Conservation (phyloP, 2,329 filamentous ascomycete species). For the Aspergillus felis region DNA sequence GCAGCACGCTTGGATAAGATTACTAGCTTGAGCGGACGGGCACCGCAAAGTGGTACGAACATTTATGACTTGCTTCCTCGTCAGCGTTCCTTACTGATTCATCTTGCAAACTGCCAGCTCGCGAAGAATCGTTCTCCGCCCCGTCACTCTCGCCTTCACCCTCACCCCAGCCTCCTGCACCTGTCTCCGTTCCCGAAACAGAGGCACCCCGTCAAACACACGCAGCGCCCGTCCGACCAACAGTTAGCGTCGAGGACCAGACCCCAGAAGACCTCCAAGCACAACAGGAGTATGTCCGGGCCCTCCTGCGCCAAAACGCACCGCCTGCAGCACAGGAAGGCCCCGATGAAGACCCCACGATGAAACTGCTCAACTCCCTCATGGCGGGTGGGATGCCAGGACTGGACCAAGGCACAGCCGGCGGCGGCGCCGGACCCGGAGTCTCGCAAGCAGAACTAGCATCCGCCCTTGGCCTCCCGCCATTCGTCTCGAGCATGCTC, state of each 20-base stretch:
- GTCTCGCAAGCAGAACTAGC: conserved; percentile 28
- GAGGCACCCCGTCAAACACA: conserved; percentile 11
- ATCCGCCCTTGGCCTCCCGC: conserved; percentile 42
- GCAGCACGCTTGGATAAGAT: conserved; percentile 60
- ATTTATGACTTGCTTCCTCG: neutral
- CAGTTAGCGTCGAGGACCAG: conserved; percentile 17
- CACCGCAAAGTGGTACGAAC: conserved; percentile 36
- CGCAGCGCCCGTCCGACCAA: conserved; percentile 9
- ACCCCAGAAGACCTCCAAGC: conserved; percentile 32
- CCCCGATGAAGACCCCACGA: conserved; percentile 30
- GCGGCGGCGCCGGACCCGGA: neutral
- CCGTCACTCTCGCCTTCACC: conserved; percentile 26
- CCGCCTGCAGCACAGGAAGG: conserved; percentile 20
- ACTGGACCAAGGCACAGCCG: conserved; percentile 17
- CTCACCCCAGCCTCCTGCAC: conserved; percentile 18
- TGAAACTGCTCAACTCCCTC: conserved; percentile 35
- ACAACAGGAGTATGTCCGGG: conserved; percentile 42
- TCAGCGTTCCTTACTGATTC: conserved; percentile 5
- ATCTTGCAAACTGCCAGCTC: conserved; percentile 14
- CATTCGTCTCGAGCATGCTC: conserved; percentile 38
- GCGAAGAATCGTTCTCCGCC: conserved; percentile 17
- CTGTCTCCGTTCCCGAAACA: conserved; percentile 6
- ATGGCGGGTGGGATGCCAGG: conserved; percentile 27
- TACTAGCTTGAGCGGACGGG: conserved; percentile 55
- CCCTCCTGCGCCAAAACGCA: conserved; percentile 32